Base-by-base conservation (phyloP, 257 asterid genomes). In the Solanum chiquidenum region DNA sequence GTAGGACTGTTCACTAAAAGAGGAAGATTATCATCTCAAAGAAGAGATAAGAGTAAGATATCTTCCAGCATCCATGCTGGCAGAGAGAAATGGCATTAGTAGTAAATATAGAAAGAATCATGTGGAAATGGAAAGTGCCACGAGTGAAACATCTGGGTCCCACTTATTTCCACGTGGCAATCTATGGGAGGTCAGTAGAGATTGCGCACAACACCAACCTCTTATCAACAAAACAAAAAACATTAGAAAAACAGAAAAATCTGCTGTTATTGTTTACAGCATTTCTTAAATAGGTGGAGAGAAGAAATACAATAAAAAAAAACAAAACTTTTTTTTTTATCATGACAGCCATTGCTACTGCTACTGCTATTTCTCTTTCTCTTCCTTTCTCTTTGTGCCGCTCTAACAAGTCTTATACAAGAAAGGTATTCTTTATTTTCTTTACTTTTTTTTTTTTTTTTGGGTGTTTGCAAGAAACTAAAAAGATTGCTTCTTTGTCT, bases 321-420 rank as follows among this genome's bases (percentile, higher is more conserved):
- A n/a, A 3, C 14, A 11, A 12, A 4, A 5, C 13, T 49, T 18
- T n/a, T 40, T 76, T 14, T 38, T 25, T 16, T 23, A 40, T 13
- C 85, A 97, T 97, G 98, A 90, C 95, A 94, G 91, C 98, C 93
- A 93, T 94, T 92, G 95, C 99, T 68, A 91, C 98, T 14, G 97
- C 98, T 87, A 93, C 93, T 92, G 95, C 99, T 68, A 91, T 98
- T 14, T 96, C 98, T 86, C 98, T 96, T 25, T 88, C 97, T 29
- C 94, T 94, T 35, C 98, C 99, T 3, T 90, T 94, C 86, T 90
- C 98, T 44, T 85, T 89, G 18, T 86, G 91, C 40, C 93, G 94
- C 37, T 93, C 98, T 35, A 73, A 92, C 35, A 95, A 93, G 91
- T 91, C 88, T 77, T 58, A 34, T 92, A 77, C 31, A 87, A 95